Evolutionary conservation across 148 eudicot genomes (phyloP).

Genomic region (Spergularia marina): DNA sequence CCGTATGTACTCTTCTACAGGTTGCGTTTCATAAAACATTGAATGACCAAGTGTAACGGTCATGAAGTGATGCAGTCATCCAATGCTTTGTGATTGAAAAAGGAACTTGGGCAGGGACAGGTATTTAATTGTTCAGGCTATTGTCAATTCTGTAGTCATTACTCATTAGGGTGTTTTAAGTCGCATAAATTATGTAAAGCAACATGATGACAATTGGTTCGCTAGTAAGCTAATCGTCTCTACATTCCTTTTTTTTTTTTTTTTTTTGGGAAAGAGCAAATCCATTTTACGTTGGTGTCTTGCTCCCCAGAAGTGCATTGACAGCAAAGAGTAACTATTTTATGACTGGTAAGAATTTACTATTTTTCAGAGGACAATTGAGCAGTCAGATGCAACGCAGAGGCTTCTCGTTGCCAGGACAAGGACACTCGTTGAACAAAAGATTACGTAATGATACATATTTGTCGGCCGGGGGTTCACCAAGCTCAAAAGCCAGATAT

Average conservation of each 20-base stretch:
- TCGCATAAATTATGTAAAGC: no score
- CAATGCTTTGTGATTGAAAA: not conserved
- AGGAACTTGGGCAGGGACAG: not conserved
- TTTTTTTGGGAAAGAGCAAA: no score
- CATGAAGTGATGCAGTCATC: conserved; percentile 7
- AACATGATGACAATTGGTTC: not conserved
- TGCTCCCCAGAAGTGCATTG: no score
- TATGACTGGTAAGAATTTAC: no score
- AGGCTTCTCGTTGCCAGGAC: not conserved
- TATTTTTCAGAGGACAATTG: not conserved
- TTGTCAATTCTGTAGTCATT: not conserved
- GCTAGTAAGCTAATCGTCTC: no score
- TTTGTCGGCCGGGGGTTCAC: not conserved
- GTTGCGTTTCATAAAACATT: conserved; percentile 74
- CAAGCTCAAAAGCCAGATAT: not conserved
- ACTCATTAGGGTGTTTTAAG: not conserved
- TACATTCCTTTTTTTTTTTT: no score
- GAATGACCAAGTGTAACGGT: conserved; percentile 35
- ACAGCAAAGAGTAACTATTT: no score
- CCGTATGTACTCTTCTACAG: conserved; percentile 26
- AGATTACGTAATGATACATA: not conserved
- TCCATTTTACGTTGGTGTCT: no score
- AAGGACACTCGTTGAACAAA: not conserved
- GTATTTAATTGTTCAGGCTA: not conserved
- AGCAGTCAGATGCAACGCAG: not conserved